These are phyloP conservation scores for Yamagishiella unicocca DNA, from an alignment of 139 green algal genomes.

Conservation along the genomic window DNA sequence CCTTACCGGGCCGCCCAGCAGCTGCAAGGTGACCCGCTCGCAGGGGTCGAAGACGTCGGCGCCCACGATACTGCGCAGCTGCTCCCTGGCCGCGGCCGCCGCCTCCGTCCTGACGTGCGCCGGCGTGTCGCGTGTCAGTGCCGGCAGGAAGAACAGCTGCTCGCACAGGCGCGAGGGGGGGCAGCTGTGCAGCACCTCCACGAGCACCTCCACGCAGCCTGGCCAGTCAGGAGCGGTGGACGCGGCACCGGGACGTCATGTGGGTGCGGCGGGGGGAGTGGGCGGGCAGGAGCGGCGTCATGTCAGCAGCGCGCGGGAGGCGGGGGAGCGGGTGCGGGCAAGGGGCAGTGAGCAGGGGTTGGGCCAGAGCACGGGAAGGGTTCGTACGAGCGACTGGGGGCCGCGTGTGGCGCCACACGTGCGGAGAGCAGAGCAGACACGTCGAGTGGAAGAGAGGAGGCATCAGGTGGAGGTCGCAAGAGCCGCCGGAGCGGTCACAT, in stretches of 20 bases:
- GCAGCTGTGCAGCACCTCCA: constrained; percentile 31
- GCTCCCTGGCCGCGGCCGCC: background rate
- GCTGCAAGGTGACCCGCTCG: constrained; percentile 30
- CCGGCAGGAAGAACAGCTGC: background rate
- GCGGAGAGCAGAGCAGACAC: no score
- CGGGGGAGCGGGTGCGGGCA: no score
- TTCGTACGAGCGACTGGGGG: no score
- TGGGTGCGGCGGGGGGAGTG: background rate
- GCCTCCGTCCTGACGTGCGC: background rate
- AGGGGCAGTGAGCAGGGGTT: background rate
- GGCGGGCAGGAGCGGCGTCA: no score
- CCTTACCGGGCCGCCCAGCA: constrained; percentile 20
- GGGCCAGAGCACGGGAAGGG: background rate
- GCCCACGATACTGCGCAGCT: background rate
- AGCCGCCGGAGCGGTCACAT: no score
- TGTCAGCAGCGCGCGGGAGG: no score
- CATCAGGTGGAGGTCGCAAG: no score
- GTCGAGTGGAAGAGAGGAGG: no score
- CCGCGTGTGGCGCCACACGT: no score
- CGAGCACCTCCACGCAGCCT: constrained; percentile 32
- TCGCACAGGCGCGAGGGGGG: background rate
- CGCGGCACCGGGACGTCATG: background rate
- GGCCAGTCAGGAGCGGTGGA: background rate
- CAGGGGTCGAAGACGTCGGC: background rate
- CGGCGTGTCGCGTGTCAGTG: background rate